phyloP scores from a whole-genome alignment of 495 filamentous ascomycete genomes.

The Bacidia gigantensis region DNA sequence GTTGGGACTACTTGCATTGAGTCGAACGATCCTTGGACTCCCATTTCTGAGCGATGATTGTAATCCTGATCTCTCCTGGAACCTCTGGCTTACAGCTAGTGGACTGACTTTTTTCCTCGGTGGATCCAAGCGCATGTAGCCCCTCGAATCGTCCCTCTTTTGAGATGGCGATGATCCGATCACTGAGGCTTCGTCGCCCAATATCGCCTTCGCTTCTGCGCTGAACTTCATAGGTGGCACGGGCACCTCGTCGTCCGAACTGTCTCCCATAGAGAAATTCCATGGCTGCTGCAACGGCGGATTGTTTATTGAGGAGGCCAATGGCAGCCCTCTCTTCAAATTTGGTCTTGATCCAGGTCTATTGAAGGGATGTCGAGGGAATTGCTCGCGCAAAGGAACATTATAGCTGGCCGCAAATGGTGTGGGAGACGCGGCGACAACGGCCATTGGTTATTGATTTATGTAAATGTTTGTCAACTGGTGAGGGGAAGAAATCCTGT shows the following conservation, averaged over 20 bases:
- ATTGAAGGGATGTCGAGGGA: constrained; percentile 7
- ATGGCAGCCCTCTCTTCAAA: constrained; percentile 14
- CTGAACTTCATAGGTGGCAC: constrained; percentile 68
- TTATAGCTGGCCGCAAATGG: constrained; percentile 13
- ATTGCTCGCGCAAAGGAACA: constrained; percentile 5
- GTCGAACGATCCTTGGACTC: constrained; percentile 37
- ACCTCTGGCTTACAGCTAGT: constrained; percentile 31
- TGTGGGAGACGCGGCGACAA: constrained; percentile 17
- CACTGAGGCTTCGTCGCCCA: constrained; percentile 47
- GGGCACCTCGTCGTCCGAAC: constrained; percentile 60
- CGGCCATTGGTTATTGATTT: constrained; percentile 3
- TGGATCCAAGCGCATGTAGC: constrained; percentile 15
- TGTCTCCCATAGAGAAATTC: constrained; percentile 39
- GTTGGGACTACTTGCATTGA: constrained; percentile 33
- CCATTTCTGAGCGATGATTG: constrained; percentile 4
- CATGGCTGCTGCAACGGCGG: constrained; percentile 8
- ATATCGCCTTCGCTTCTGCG: constrained; percentile 60
- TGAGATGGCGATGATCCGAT: constrained; percentile 36
- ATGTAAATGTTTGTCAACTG: not conserved
- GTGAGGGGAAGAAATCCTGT: not conserved
- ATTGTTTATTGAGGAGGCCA: constrained; percentile 8
- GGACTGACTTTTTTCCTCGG: constrained; percentile 15
- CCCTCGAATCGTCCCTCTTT: constrained; percentile 29
- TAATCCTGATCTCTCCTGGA: constrained; percentile 16
- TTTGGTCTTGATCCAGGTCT: constrained; percentile 14